Base-by-base conservation (phyloP, 176 grass and related monocot genomes). In the Pharus latifolius region DNA sequence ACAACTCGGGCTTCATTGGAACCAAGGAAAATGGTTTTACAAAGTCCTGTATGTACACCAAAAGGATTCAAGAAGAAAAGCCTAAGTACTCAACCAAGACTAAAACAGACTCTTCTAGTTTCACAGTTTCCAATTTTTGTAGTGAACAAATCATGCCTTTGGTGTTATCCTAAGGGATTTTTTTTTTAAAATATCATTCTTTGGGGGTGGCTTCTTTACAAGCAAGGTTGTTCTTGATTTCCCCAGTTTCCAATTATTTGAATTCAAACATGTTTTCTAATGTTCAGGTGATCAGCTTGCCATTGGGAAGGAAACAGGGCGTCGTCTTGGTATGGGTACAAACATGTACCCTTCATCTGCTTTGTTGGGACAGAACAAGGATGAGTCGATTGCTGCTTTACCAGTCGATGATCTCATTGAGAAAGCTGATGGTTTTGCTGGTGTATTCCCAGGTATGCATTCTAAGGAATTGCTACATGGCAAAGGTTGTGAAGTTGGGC, bases 331-430 rank as follows among this genome's bases (percentile, higher is more conserved):
- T 49, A 92, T 92, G 89, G 89, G 89, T 75, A 87, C 89, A 32
- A 92, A 92, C 44, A 92, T 92, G 89, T 85, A 92, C 47, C 89
- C 89, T 37, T 92, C 89, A 24, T 87, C 89, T 60, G 89, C 89
- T 75, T 78, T 92, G 44, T 32, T 92, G 49, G 89, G 89, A 24
- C 84, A 91, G 55, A 83, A 91, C 65, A 87, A 81, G 53, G 84
- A 83, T 53, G 84, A 92, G 37, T 87, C 84, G 13, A 92, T 92
- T 43, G 82, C 74, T 53, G 77, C 84, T 70, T 81, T 92, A 49
- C 89, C 89, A 78, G 72, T 92, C 60, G 89, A 92, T 74, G 88
- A 92, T 63, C 73, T 92, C 44, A 92, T 92, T 69, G 88, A 92
- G 72, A 87, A 92, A 72, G 89, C 89, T 47, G 89, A 92, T 85